Evolutionary conservation across 2,329 filamentous ascomycete genomes (phyloP).

Genomic region (Neurospora sp.): DNA sequence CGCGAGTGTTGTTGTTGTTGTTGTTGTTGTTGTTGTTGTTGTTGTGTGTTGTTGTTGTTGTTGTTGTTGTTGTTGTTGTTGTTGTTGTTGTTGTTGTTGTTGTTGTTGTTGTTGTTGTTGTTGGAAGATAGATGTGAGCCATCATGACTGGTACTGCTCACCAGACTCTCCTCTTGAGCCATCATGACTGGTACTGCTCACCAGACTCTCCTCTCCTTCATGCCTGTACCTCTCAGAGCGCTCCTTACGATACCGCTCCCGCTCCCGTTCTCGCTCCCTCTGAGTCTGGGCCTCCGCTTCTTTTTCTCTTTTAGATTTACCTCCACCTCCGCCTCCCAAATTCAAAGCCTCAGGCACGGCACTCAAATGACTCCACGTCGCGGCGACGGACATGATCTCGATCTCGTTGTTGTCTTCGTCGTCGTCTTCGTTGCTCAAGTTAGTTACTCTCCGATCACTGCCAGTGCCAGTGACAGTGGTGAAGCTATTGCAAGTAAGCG

Average conservation of each 20-base stretch:
- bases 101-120: neutral
- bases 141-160: neutral
- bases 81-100: too few relatives aligned
- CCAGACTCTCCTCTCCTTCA: neutral
- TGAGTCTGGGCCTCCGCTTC: neutral
- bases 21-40: neutral
- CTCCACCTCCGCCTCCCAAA: neutral
- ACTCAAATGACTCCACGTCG: neutral
- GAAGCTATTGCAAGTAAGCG: neutral
- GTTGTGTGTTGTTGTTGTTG: too few relatives aligned
- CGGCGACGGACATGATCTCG: neutral
- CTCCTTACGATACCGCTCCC: neutral
- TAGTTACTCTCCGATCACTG: neutral
- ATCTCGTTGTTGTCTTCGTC: neutral
- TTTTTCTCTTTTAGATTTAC: neutral
- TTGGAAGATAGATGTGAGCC: neutral
- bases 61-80: too few relatives aligned
- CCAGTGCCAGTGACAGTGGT: neutral
- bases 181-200: neutral
- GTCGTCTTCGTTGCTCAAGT: neutral
- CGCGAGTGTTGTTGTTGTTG: too few relatives aligned
- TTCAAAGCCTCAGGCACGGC: neutral
- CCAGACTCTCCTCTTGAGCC: neutral
- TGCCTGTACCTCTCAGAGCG: neutral
- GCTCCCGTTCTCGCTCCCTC: neutral